Conservation (phyloP, 1,139 yeast genomes). For the Geotrichum macrosporum region DNA sequence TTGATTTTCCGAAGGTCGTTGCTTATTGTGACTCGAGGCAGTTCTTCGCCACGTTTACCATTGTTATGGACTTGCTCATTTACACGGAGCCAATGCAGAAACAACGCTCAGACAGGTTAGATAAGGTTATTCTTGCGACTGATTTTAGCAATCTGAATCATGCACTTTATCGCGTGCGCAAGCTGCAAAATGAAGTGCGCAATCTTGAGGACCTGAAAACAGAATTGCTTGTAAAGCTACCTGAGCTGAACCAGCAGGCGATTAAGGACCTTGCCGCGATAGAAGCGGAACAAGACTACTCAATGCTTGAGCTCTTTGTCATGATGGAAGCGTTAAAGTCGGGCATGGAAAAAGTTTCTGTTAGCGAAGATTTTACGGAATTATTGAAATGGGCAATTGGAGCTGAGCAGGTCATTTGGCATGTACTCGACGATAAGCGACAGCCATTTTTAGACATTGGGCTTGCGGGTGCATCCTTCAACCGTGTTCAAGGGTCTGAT, state of each 20-base stretch:
- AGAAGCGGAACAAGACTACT: constrained; percentile 55
- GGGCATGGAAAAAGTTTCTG: constrained; percentile 43
- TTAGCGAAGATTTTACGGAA: constrained; percentile 40
- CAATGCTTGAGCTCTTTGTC: constrained; percentile 55
- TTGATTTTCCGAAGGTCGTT: constrained; percentile 67
- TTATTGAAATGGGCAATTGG: constrained; percentile 57
- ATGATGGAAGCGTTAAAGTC: constrained; percentile 64
- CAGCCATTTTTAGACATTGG: constrained; percentile 70
- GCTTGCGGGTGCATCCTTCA: constrained; percentile 57
- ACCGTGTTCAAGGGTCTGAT: constrained; percentile 57
- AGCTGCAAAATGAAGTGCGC: constrained; percentile 55
- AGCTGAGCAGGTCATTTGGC: constrained; percentile 71
- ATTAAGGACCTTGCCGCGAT: constrained; percentile 40
- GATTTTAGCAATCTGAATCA: constrained; percentile 61
- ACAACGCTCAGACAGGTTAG: constrained; percentile 54
- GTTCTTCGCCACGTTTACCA: constrained; percentile 60
- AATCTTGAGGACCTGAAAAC: constrained; percentile 46
- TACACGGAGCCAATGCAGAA: constrained; percentile 62
- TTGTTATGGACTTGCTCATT: constrained; percentile 60
- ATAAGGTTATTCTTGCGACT: constrained; percentile 62
- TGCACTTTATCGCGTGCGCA: constrained; percentile 49
- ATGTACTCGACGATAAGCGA: constrained; percentile 57
- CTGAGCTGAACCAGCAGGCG: constrained; percentile 28
- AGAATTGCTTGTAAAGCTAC: constrained; percentile 38
- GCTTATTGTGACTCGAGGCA: constrained; percentile 70